phyloP scores from a whole-genome alignment of 495 filamentous ascomycete genomes.

The Neurospora sp. region DNA sequence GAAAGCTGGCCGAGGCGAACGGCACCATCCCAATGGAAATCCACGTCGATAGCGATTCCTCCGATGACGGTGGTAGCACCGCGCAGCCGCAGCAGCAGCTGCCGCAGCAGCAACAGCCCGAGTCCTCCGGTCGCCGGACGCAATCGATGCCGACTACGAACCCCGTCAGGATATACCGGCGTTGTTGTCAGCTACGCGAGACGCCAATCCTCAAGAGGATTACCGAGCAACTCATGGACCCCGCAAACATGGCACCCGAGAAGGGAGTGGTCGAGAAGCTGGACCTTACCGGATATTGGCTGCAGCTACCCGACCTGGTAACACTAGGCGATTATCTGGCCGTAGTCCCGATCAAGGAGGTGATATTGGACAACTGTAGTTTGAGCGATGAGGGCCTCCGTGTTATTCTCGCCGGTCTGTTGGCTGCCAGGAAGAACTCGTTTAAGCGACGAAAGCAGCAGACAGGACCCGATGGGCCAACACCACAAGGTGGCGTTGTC shows the following conservation, averaged over 20 bases:
- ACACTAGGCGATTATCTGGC: conserved; percentile 91
- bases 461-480: conserved; percentile 20
- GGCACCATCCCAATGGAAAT: conserved; percentile 73
- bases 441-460: conserved; percentile 31
- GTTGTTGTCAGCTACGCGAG: conserved; percentile 89
- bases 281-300: conserved; percentile 73
- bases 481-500: conserved; percentile 53
- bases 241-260: conserved; percentile 47
- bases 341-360: conserved; percentile 76
- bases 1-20: conserved; percentile 69
- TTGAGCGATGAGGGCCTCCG: conserved; percentile 78
- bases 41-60: conserved; percentile 46
- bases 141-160: conserved; percentile 72
- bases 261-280: conserved; percentile 66
- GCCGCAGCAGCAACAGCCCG: not conserved
- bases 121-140: conserved; percentile 34
- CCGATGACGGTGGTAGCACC: conserved; percentile 19
- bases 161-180: conserved; percentile 82
- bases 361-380: conserved; percentile 77
- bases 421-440: conserved; percentile 64
- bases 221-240: conserved; percentile 70
- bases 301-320: conserved; percentile 71
- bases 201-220: conserved; percentile 82
- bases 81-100: conserved; percentile 2
- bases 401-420: conserved; percentile 74